phyloP scores from a whole-genome alignment of 2,329 filamentous ascomycete species.

The Aspergillus unguis region DNA sequence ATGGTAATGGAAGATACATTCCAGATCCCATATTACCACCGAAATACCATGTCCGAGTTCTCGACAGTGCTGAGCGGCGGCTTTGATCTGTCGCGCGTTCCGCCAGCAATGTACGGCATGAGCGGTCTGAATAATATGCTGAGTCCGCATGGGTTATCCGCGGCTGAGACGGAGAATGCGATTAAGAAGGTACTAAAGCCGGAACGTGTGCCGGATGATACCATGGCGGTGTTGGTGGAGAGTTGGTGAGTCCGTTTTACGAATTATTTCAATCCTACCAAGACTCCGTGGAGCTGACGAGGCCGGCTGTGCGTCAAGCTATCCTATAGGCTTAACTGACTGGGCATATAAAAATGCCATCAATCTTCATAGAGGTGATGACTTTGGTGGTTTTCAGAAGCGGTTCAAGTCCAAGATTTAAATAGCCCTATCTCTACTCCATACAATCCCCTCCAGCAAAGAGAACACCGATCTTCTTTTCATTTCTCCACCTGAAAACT shows the following conservation, averaged over 20 bases:
- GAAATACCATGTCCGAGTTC: slow-evolving; percentile 8
- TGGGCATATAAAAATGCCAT: slow-evolving; percentile 8
- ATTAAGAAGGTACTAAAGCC: slow-evolving; percentile 4
- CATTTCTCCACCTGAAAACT: too few relatives aligned
- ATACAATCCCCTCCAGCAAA: too few relatives aligned
- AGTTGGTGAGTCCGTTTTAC: not conserved
- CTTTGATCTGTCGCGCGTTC: slow-evolving; percentile 2
- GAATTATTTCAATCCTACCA: not conserved
- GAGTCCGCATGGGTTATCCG: slow-evolving; percentile 4
- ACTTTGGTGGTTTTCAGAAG: slow-evolving; percentile 7
- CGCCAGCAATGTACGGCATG: slow-evolving; percentile 3
- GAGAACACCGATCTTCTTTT: too few relatives aligned
- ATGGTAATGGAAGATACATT: slow-evolving; percentile 10
- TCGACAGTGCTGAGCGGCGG: slow-evolving; percentile 6
- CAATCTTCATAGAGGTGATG: not conserved
- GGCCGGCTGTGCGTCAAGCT: not conserved
- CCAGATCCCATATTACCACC: slow-evolving; percentile 7
- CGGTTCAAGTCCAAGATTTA: slow-evolving; percentile 8
- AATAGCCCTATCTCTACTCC: not conserved
- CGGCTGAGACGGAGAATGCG: slow-evolving; percentile 1
- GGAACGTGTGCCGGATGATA: slow-evolving; percentile 6
- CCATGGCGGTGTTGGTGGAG: slow-evolving; percentile 5
- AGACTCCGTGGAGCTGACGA: too few relatives aligned
- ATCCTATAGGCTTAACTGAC: slow-evolving; percentile 7
- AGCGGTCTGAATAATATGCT: slow-evolving; percentile 4